These are phyloP conservation scores for Tolypocladium tundrense DNA, from an alignment of 2,329 filamentous ascomycete species.

Conservation along the genomic window DNA sequence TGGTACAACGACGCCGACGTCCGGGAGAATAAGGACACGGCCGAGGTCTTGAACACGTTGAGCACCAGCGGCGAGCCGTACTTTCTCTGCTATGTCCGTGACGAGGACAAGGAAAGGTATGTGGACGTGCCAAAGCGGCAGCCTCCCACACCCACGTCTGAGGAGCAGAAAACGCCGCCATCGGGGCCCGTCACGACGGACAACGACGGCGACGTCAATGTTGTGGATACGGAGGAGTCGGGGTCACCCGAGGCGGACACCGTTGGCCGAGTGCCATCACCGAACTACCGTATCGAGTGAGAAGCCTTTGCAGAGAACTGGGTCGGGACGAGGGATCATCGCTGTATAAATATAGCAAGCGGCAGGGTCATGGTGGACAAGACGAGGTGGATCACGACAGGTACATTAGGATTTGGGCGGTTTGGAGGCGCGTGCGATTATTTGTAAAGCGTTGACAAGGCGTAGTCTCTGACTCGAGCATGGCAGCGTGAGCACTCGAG, in stretches of 20 bases:
- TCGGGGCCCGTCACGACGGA: constrained; percentile 5
- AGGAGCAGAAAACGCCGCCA: constrained; percentile 2
- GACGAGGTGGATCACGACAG: background rate
- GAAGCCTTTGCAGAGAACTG: background rate
- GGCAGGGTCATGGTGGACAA: background rate
- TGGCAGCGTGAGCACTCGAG: background rate
- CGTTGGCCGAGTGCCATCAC: background rate
- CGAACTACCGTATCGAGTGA: constrained; percentile 2
- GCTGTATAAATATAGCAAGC: background rate
- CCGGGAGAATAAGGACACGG: constrained; percentile 52
- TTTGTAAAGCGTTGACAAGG: background rate
- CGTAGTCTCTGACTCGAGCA: background rate
- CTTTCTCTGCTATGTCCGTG: constrained; percentile 73
- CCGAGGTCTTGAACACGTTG: constrained; percentile 59
- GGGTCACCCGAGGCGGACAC: background rate
- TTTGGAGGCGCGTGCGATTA: background rate
- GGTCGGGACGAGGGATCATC: background rate
- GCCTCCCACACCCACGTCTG: constrained; percentile 6
- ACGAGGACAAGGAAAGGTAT: constrained; percentile 47
- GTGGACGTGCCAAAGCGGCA: constrained; percentile 35
- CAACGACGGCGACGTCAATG: constrained; percentile 13
- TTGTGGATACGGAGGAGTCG: constrained; percentile 4
- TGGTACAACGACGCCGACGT: constrained; percentile 90
- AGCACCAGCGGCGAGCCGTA: constrained; percentile 67
- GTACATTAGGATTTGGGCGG: background rate